phyloP scores from a whole-genome alignment of 192 early-diverging fungal genomes.

The Fimicolochytrium jonesii region DNA sequence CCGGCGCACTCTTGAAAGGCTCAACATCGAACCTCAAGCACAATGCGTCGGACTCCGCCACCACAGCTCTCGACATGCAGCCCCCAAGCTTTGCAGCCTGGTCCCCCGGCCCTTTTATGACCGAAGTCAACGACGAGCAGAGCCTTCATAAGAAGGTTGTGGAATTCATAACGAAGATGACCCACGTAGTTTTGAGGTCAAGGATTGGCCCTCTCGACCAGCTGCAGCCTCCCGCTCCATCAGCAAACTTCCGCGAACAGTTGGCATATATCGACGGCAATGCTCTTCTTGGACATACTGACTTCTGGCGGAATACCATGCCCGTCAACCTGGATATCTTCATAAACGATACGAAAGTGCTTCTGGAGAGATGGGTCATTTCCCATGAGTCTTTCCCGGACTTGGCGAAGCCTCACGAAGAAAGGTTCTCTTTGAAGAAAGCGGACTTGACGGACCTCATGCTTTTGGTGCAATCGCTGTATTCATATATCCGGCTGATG shows the following conservation, averaged over 20 bases:
- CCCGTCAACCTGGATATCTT: conserved; percentile 46
- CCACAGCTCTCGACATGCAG: too few relatives aligned
- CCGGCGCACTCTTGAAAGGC: too few relatives aligned
- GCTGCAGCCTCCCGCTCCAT: neutral
- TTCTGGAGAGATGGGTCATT: conserved; percentile 50
- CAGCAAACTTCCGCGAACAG: neutral
- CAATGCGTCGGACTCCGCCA: too few relatives aligned
- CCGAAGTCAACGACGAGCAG: too few relatives aligned
- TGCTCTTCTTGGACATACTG: conserved; percentile 7
- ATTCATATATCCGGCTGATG: conserved; percentile 48
- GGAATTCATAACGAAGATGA: conserved; percentile 40
- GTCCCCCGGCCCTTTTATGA: too few relatives aligned
- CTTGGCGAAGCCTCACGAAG: neutral
- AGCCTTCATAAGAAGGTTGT: too few relatives aligned
- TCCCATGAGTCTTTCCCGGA: conserved; percentile 30
- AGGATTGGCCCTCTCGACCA: conserved; percentile 13
- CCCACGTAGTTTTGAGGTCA: conserved; percentile 28
- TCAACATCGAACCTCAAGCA: too few relatives aligned
- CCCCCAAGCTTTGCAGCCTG: too few relatives aligned
- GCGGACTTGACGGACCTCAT: conserved; percentile 43
- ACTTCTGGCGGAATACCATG: conserved; percentile 41
- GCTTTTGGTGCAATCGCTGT: conserved; percentile 46
- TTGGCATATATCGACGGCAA: neutral
- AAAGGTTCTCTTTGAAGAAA: neutral
- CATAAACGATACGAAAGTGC: conserved; percentile 1